Conservation (phyloP, 768 basidiomycete species). For the Grammothele lineata region DNA sequence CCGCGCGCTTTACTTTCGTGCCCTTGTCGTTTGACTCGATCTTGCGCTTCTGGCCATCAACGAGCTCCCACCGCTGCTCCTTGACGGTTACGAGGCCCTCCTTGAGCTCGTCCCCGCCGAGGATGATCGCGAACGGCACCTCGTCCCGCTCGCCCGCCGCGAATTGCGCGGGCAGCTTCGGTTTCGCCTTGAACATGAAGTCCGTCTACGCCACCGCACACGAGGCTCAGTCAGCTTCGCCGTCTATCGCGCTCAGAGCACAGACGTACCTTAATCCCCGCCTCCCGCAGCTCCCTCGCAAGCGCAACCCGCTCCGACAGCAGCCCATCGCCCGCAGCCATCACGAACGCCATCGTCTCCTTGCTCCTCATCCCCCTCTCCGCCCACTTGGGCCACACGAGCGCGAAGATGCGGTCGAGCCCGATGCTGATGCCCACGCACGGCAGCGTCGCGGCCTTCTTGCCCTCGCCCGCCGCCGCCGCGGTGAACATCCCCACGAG, state of each 20-base stretch:
- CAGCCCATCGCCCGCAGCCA: conserved; percentile 87
- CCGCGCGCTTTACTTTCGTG: conserved; percentile 36
- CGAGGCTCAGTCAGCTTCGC: neutral
- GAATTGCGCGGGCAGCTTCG: conserved; percentile 84
- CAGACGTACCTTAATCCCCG: conserved; percentile 74
- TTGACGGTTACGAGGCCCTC: conserved; percentile 87
- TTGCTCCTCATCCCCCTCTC: conserved; percentile 79
- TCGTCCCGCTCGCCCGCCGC: conserved; percentile 88
- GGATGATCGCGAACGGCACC: conserved; percentile 88
- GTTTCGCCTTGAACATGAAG: conserved; percentile 89
- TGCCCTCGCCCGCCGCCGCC: conserved; percentile 72
- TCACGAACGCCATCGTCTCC: conserved; percentile 91
- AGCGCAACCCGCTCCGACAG: conserved; percentile 80
- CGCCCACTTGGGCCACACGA: conserved; percentile 85
- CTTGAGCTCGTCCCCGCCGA: conserved; percentile 84
- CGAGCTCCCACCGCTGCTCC: conserved; percentile 80
- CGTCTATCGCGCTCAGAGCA: no score
- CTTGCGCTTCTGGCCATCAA: conserved; percentile 66
- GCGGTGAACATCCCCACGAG: conserved; percentile 91
- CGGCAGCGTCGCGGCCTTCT: conserved; percentile 64
- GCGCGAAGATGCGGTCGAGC: conserved; percentile 87
- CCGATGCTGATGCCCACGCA: conserved; percentile 94
- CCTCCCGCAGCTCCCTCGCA: conserved; percentile 75
- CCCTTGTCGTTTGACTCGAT: conserved; percentile 45
- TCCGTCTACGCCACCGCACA: conserved; percentile 80